These are phyloP conservation scores for Diaporthe velutina DNA, from an alignment of 2,329 filamentous ascomycete species.

Conservation along the genomic window DNA sequence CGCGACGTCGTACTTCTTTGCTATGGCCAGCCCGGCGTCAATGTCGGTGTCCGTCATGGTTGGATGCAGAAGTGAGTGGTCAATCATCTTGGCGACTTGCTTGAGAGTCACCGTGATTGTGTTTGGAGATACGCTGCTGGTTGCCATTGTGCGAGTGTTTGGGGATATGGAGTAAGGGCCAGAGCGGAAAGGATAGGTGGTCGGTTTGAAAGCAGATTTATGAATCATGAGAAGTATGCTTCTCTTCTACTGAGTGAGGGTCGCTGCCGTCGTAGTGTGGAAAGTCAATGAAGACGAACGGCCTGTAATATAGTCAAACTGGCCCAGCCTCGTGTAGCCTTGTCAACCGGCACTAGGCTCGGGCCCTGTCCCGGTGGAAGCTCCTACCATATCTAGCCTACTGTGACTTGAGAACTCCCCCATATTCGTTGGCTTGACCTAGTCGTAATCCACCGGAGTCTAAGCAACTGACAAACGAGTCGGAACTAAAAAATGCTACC, in stretches of 20 bases:
- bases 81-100: slow-evolving; percentile 67
- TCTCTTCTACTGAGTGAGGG: too few relatives aligned
- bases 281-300: background rate
- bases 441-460: background rate
- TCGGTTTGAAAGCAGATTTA: background rate
- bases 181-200: background rate
- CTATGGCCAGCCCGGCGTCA: slow-evolving; percentile 60
- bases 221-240: background rate
- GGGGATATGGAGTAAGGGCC: background rate
- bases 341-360: too few relatives aligned
- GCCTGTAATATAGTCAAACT: background rate
- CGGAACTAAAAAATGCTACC: background rate
- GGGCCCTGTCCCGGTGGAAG: background rate
- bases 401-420: background rate
- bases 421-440: background rate
- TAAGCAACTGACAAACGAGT: background rate
- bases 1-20: slow-evolving; percentile 62
- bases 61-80: slow-evolving; percentile 73
- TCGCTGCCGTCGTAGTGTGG: too few relatives aligned
- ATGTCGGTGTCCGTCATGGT: slow-evolving; percentile 71
- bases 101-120: slow-evolving; percentile 57
- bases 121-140: background rate
- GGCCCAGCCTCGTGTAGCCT: background rate
- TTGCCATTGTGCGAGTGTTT: background rate
- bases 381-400: background rate